These are phyloP conservation scores for Quercus parvula DNA, from an alignment of 306 rosid species.

Conservation along the genomic window DNA sequence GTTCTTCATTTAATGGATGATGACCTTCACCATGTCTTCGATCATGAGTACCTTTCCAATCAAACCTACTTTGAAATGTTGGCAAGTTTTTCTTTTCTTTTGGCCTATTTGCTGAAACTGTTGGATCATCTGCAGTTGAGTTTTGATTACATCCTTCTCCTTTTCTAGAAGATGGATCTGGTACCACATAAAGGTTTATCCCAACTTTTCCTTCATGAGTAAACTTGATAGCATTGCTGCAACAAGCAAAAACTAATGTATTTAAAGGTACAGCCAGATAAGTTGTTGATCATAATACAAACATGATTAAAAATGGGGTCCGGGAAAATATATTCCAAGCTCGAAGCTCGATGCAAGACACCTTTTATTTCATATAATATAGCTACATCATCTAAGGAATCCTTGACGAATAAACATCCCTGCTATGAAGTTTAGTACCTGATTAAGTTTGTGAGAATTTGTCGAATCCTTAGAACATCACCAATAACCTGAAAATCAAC, in stretches of 20 bases:
- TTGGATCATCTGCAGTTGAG: constrained; percentile 29
- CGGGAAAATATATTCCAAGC: neutral
- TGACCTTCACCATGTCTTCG: constrained; percentile 34
- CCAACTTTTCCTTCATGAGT: constrained; percentile 96
- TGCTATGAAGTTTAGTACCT: constrained; percentile 41
- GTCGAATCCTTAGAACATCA: constrained; percentile 90
- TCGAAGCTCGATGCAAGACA: neutral
- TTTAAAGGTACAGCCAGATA: neutral
- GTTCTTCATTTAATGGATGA: constrained; percentile 37
- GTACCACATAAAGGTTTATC: constrained; percentile 62
- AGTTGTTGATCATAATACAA: neutral
- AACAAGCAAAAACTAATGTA: constrained; percentile 14
- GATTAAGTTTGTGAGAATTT: constrained; percentile 84
- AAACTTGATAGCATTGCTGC: constrained; percentile 95
- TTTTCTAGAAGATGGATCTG: constrained; percentile 51
- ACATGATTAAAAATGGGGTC: neutral
- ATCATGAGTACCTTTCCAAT: constrained; percentile 29
- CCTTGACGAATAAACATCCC: neutral
- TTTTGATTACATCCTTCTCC: constrained; percentile 40
- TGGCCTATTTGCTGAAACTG: constrained; percentile 35
- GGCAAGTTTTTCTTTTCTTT: constrained; percentile 45
- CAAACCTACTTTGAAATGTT: constrained; percentile 29
- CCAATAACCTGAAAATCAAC: constrained; percentile 67
- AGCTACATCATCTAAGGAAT: neutral
- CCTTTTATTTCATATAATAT: neutral